Evolutionary conservation across 106 monocot species (phyloP), one percentile per base, ranked within the genome.

Genomic region (Chionographis japonica): DNA sequence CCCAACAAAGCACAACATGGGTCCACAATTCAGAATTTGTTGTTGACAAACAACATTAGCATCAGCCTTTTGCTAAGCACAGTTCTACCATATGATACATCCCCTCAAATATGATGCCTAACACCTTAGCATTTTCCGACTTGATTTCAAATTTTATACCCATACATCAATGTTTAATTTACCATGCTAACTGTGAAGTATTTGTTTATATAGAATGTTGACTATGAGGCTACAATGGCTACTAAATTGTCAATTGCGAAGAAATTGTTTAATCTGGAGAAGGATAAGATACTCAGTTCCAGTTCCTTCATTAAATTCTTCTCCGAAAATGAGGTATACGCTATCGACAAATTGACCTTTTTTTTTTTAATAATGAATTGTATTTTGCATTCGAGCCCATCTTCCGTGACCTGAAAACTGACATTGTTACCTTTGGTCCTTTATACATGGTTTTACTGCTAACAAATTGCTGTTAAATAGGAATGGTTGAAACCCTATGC

Each of bases 401-500:
- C 8, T 42, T 38, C 52, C 55, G 37, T 53, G 37, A 54, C 53
- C 54, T 46, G 46, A 46, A 46, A 27, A 6, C 9, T 46, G 46
- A 46, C 9, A 46, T 46, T 46, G 9, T 46, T 46, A 46, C 46
- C 8, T 6, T n/a, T n/a, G n/a, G n/a, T n/a, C n/a, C n/a, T n/a
- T 10, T 2, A 59, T 66, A 17, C 41, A 3, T 66, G 52, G 19
- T 68, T 79, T 62, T 9, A 36, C 27, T 66, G 37, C 46, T 66
- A 37, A 79, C 49, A 36, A 52, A 18, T 14, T 65, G 15, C 52
- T 27, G 18, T 65, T 64, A 49, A 74, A 60, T 74, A 94, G 94
- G 85, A 95, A 53, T 95, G 95, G 95, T 77, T 95, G 72, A 91
- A 79, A 71, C 91, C 95, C 18, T 95, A 88, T 81, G 88, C 91